Conservation (phyloP, 305 asterid species). For the Fraxinus angustifolia region DNA sequence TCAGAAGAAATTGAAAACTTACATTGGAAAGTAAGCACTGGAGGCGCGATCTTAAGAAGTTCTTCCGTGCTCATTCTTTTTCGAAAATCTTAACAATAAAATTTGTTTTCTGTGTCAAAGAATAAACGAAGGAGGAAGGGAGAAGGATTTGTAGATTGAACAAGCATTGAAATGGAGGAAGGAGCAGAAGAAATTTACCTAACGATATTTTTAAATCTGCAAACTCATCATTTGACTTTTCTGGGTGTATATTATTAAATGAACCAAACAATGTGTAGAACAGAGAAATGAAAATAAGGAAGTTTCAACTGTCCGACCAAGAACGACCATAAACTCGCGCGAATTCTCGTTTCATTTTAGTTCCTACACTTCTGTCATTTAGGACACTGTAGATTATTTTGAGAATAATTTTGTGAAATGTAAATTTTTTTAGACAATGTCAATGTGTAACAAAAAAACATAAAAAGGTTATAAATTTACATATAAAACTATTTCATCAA, state of each 20-base stretch:
- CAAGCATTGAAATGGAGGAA: neutral
- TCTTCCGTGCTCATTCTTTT: conserved; percentile 21
- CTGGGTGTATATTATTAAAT: neutral
- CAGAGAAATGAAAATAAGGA: too few species aligned
- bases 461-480: too few species aligned
- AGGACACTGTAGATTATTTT: too few species aligned
- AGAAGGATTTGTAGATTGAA: neutral
- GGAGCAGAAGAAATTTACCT: neutral
- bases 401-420: too few species aligned
- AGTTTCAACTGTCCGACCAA: too few species aligned
- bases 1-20: conserved; percentile 2
- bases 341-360: too few species aligned
- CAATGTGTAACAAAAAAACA: too few species aligned
- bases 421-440: too few species aligned
- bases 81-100: neutral
- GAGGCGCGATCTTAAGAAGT: conserved; percentile 28
- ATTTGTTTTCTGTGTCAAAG: neutral
- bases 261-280: too few species aligned
- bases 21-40: conserved; percentile 33
- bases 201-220: neutral
- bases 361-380: too few species aligned
- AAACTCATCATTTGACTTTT: neutral
- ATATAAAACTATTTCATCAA: too few species aligned
- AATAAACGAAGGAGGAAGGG: neutral
- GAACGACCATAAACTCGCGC: too few species aligned